Base-by-base conservation (phyloP, 257 asterid genomes). In the Echites panduratus region DNA sequence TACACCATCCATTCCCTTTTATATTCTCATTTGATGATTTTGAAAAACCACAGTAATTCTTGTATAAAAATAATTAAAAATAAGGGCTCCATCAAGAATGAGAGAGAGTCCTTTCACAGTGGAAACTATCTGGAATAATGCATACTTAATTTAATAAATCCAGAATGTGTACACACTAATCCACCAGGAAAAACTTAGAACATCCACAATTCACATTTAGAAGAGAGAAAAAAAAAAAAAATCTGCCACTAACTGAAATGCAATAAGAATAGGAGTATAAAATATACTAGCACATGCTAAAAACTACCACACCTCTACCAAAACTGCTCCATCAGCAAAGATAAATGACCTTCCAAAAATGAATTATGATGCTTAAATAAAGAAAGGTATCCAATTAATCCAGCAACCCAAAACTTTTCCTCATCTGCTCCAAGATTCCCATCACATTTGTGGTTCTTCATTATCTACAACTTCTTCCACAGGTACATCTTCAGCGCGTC, bases 251-350 rank as follows among this genome's bases (percentile, higher is more conserved):
- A 14, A 40, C 56, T 38, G 56, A 59, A 48, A 72, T 48, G 53
- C 19, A 63, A 32, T 32, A 32, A 32, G 38, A 32, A 32, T 7
- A 26, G 58, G 0, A 47, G 52, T 32, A 45, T 9, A 9, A 45
- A 7, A 0, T 7, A 47, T 12, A 47, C 10, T 61, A 66, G 35
- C 20, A 66, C 38, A 38, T 41, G 61, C 74, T 56, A 47, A 77
- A 4, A 45, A 66, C 54, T 59, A 71, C 64, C 75, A 48, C 73
- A 22, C 48, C 27, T 66, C 86, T 83, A 80, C 70, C 84, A 83
- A 83, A 83, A 80, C 75, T 83, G 82, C 79, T 48, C 68, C 74
- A 77, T 43, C 53, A 66, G 35, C 24, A 11, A 22, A 38, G 19
- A 35, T 27, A 66, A 66, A 81, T 8, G 16, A 59, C 38, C 38